A percentile compares a stretch with the other conserved stretches of the same genome.
Conservation (phyloP, 139 green algal genomes). For the Mychonastes homosphaera region DNA sequence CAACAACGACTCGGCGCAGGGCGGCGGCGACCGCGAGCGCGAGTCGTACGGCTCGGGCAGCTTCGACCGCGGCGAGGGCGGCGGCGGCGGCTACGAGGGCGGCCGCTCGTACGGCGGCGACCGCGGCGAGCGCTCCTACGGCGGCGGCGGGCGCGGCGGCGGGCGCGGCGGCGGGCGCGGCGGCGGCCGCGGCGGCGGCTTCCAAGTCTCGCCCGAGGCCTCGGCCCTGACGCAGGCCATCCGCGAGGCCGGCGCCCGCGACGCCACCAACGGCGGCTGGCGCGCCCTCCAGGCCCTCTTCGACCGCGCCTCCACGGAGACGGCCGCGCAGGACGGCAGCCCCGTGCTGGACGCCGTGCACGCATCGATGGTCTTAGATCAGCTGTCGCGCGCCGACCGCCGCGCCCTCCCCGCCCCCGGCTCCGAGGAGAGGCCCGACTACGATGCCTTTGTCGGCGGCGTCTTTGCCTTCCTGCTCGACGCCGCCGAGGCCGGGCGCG, state of each 20-base stretch:
- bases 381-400: no score
- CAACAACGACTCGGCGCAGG: neutral
- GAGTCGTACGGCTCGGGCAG: neutral
- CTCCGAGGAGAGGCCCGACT: neutral
- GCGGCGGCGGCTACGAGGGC: neutral
- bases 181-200: neutral
- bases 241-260: constrained; percentile 1
- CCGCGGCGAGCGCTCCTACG: neutral
- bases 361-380: neutral
- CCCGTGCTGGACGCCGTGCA: neutral
- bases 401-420: no score
- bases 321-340: neutral
- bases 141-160: neutral
- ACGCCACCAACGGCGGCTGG: neutral
- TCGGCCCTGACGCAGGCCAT: no score
- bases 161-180: neutral
- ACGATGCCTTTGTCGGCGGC: neutral
- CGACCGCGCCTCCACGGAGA: neutral
- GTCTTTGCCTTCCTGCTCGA: constrained; percentile 22
- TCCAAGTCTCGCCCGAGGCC: no score
- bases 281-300: neutral
- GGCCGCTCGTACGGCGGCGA: neutral
- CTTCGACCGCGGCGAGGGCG: neutral
- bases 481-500: neutral
- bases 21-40: neutral